Base-by-base conservation (phyloP, 2,329 filamentous ascomycete species). In the Ceratocystis variospora region DNA sequence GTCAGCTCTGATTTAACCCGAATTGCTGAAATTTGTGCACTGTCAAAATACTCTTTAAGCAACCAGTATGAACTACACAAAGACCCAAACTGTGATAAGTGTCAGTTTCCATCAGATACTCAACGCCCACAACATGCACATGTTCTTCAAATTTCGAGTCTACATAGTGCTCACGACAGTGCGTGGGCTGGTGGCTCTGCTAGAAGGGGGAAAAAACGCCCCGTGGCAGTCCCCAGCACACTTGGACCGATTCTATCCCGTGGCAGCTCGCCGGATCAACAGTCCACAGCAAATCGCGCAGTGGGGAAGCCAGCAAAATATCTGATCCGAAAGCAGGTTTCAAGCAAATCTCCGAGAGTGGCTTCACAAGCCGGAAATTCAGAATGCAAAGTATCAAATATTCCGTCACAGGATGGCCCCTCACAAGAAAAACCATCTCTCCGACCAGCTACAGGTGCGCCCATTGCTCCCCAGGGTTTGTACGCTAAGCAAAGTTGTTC, bases 1-100 rank as follows among this genome's bases (percentile, higher is more conserved):
- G 31, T 59, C 28, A 37, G 33, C 15, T 8, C 28, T 8, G 19
- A 37, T 59, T 17, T 59, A 15, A n/a, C 31, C 5, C 28, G 48
- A 31, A 87, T 87, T 70, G 84, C 84, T 10, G 84, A 87, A 72
- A 87, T 87, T 41, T 87, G 84, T 74, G 84, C 84, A 46, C 78
- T 82, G 44, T 86, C 83, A 12, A 79, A 81, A 55, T 87, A 86
- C 72, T 86, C 83, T 50, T 72, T 87, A 63, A 86, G 83, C 73
- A 85, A 86, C 72, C 84, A 87, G 71, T 86, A 87, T 70, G 84
- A 86, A 71, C 82, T 85, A 5, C 84, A 87, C 70, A 81, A 17
- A 59, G 28, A 8, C 15, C 12, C 8, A 59, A 59, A 33, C 31
- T 37, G 55, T 37, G 28, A 31, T 8, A 15, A 6, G n/a, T 59